Base-by-base conservation (phyloP, 345 rosid genomes). In the Xanthoceras sorbifolium region DNA sequence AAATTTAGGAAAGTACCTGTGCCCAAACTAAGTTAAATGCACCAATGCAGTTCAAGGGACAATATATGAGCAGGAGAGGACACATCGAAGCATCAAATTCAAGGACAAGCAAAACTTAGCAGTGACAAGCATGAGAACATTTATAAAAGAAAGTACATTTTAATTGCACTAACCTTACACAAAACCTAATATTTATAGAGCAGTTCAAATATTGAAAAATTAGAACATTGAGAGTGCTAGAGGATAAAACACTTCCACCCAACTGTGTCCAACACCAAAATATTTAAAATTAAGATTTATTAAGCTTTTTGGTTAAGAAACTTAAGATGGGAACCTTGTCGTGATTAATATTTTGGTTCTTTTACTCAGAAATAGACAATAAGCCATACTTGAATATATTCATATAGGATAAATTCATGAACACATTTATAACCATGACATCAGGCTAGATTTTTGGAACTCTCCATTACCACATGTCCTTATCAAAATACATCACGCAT, bases 1-100 rank as follows among this genome's bases (percentile, higher is more conserved):
- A 6, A n/a, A 71, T 71, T 23, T 29, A 59, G 29, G 62, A 6
- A 32, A 14, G 23, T 32, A 72, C 25, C 50, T 32, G 36, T 22
- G 32, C 64, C 50, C 2, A 55, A 36, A 71, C 7, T 65, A 65
- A 36, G 69, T 65, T 65, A 20, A 36, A 65, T 65, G 44, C 42
- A 34, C 46, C 26, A 32, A 32, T 65, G 28, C 14, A 34, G 25
- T 64, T 64, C 23, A 36, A 34, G 46, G 40, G 25, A 65, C 48
- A 0, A 18, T 34, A 18, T 9, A 8, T 9, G 22, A 18, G 5
- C 11, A 15, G 23, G 14, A 34, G 14, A 36, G 44, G 48, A 36
- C 25, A 65, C 69, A 32, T 3, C 8, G 42, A 6, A 32, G 12
- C 26, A 36, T 65, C 42, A 65, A 34, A 36, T 32, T 32, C 26